Base-by-base conservation (phyloP, 2,329 filamentous ascomycete species). In the Fusarium xylarioides region DNA sequence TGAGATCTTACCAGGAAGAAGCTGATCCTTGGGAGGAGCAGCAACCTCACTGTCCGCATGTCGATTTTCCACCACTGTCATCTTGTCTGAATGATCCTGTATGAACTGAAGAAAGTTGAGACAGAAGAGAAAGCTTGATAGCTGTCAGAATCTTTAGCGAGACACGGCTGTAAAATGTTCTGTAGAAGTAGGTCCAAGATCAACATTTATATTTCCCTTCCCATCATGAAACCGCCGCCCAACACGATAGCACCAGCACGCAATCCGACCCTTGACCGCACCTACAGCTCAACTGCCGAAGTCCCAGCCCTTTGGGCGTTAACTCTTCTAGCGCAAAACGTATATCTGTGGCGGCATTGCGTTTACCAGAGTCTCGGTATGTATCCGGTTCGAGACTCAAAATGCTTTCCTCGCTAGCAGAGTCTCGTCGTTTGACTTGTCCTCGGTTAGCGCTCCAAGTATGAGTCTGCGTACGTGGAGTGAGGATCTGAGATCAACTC, bases 1-100 rank as follows among this genome's bases (percentile, higher is more conserved):
- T 21, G 7, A 16, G n/a, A 5, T 28, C 57, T 46, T 66, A 81
- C 80, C 80, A 68, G 78, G 76, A 54, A 77, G 70, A 42, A 79
- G 79, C 56, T 81, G 74, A 16, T 77, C 76, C 69, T 81, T 81
- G 40, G 80, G 75, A 66, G 75, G 75, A 52, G 67, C 57, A 55
- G 71, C 35, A 28, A 64, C 34, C 50, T 76, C 74, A 50, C 70
- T 76, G 26, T 77, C 74, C 10, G 55, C 68, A 37, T 77, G 75
- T 32, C 75, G 70, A 21, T 64, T 64, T n/a, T 63, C 49, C n/a
- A 64, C 49, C 28, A 60, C 28, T 10, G 70, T 44, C 74, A 76
- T 77, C 30, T 40, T 66, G 65, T 37, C 38, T n/a, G 15, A 47
- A n/a, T n/a, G 38, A 23, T 54, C 18, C 32, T 47, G 35, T 46